These are phyloP conservation scores for Xylaria sp. DNA, from an alignment of 2,329 filamentous ascomycete species.

Conservation along the genomic window DNA sequence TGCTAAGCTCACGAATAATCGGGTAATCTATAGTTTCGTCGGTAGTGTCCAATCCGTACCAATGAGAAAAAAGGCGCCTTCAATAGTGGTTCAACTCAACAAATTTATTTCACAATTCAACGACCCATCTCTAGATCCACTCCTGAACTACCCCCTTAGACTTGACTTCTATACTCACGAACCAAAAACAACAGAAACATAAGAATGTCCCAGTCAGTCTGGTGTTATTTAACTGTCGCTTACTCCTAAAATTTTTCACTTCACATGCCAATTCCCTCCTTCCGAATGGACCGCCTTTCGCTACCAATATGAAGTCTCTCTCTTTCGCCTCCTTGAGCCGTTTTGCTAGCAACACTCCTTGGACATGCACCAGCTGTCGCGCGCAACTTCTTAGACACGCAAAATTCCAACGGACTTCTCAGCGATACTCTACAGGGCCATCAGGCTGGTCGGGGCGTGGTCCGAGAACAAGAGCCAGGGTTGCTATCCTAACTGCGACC, in stretches of 20 bases:
- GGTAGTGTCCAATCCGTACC: slow-evolving; percentile 1
- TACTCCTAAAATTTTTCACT: slow-evolving; percentile 4
- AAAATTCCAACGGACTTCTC: slow-evolving; percentile 46
- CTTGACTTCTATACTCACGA: slow-evolving; percentile 14
- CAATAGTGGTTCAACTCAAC: slow-evolving; percentile 39
- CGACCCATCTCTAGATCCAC: slow-evolving; percentile 27
- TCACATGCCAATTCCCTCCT: slow-evolving; percentile 26
- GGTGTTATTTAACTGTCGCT: slow-evolving; percentile 28
- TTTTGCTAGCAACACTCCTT: slow-evolving; percentile 55
- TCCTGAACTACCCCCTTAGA: slow-evolving; percentile 9
- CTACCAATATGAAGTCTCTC: slow-evolving; percentile 55
- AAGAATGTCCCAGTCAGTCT: slow-evolving; percentile 37
- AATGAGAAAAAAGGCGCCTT: slow-evolving; percentile 35
- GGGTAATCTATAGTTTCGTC: no score
- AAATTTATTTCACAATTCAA: slow-evolving; percentile 34
- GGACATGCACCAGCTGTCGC: slow-evolving; percentile 61
- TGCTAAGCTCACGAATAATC: no score
- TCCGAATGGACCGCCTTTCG: slow-evolving; percentile 36
- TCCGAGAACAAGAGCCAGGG: slow-evolving; percentile 41
- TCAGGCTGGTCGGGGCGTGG: slow-evolving; percentile 43
- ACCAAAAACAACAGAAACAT: neutral
- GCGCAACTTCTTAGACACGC: slow-evolving; percentile 52
- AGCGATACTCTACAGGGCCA: slow-evolving; percentile 43
- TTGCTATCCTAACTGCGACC: slow-evolving; percentile 60
- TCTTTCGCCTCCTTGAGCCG: slow-evolving; percentile 53